Evolutionary conservation across 2,329 filamentous ascomycete species (phyloP).

Genomic region (Phyllosticta citriasiana): DNA sequence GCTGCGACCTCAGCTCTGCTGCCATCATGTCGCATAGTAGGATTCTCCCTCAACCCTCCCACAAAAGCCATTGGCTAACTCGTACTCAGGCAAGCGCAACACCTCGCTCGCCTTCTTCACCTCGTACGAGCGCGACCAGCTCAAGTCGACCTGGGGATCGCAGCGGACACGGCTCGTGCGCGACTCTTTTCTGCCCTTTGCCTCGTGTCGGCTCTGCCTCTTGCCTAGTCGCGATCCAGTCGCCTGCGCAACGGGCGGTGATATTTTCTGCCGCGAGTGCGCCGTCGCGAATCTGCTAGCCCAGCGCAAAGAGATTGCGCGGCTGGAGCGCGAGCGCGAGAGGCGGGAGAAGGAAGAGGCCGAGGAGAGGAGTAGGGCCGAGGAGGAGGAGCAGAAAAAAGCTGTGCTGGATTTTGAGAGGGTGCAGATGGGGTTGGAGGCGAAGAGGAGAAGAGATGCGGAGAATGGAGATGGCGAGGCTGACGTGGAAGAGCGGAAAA

Average conservation of each 20-base stretch:
- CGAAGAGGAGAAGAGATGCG: constrained; percentile 26
- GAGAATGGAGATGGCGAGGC: constrained; percentile 20
- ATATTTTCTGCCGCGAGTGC: constrained; percentile 93
- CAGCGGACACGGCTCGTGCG: constrained; percentile 75
- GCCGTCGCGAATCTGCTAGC: constrained; percentile 82
- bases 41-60: neutral
- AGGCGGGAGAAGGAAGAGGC: constrained; percentile 51
- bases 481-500: constrained; percentile 13
- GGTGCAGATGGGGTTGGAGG: constrained; percentile 57
- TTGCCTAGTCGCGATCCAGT: constrained; percentile 73
- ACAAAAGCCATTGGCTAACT: neutral
- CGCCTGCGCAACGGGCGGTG: constrained; percentile 64
- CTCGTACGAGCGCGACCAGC: constrained; percentile 73
- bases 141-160: constrained; percentile 72
- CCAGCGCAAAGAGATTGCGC: constrained; percentile 84
- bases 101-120: constrained; percentile 91
- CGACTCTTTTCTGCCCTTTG: constrained; percentile 88
- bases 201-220: constrained; percentile 79
- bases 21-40: constrained; percentile 41
- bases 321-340: constrained; percentile 58
- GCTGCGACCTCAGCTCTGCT: neutral
- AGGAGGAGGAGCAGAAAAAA: constrained; percentile 59
- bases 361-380: constrained; percentile 49
- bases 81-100: constrained; percentile 58
- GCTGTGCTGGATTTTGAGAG: constrained; percentile 76